Base-by-base conservation (phyloP, 2,329 filamentous ascomycete genomes). In the Venturia carpophila region DNA sequence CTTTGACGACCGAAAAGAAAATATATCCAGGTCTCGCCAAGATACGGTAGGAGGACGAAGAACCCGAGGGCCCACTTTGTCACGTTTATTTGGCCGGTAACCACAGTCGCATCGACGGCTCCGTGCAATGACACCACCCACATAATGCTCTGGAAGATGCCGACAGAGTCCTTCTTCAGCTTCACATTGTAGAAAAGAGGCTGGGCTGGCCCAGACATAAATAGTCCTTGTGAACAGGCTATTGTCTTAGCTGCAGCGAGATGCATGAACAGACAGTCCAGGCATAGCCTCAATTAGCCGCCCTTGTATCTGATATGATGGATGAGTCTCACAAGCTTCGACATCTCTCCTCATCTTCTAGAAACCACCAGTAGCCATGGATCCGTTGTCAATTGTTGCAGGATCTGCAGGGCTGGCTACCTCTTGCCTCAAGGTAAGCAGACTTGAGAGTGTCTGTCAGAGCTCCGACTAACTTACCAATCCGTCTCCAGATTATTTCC, bases 311-410 rank as follows among this genome's bases (percentile, higher is more conserved):
- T 47, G 45, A n/a, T 21, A 49, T 49, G 6, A 49, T 27, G n/a
- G n/a, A n/a, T 49, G 45, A 49, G 45, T 49, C 45, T 11, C 43
- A 24, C 11, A 27, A 49, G 21, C 13, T 13, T 27, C 21, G 5
- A 27, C 45, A 39, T 27, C 45, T 49, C 45, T 47, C 9, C 19
- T 3, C 43, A n/a, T 47, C 5, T 21, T 47, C 1, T 5, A 7
- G 9, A 19, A 47, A 1, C 7, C 19, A 10, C 27, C 21, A 27
- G 21, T n/a, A 27, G 45, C 7, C 21, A 60, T 60, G 56, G 56
- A 60, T 17, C 56, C 56, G 19, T 60, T 60, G 37, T 60, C 56
- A 60, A 60, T 60, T 11, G 27, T 27, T 24, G 27, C 56, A 42
- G 56, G 56, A n/a, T 39, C 56, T 21, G 41, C 56, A 21, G 27